A percentile compares a stretch with the other conserved stretches of the same genome.
phyloP scores from a whole-genome alignment of 2,329 filamentous ascomycete species.

The Sodiomyces alkalinus region DNA sequence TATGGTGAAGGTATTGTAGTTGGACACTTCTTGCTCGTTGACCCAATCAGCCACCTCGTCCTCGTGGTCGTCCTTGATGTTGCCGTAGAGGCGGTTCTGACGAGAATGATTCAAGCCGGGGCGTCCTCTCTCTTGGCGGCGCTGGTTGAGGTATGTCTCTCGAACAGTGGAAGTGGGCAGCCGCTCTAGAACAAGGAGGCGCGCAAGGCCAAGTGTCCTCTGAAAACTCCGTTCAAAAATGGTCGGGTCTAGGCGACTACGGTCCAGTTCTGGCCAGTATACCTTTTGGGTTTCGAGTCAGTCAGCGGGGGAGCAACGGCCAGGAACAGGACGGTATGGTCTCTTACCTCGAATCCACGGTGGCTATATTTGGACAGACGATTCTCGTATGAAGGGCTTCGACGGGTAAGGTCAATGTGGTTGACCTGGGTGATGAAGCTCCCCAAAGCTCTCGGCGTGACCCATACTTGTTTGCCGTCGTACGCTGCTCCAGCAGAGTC shows the following conservation, averaged over 20 bases:
- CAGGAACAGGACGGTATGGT: background rate
- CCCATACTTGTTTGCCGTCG: conserved; percentile 67
- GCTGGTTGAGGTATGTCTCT: conserved; percentile 54
- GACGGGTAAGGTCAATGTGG: conserved; percentile 60
- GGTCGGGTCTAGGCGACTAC: conserved; percentile 65
- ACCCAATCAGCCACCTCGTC: conserved; percentile 79
- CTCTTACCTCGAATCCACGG: conserved; percentile 64
- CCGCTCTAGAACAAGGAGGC: conserved; percentile 65
- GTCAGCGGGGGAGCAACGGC: background rate
- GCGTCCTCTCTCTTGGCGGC: conserved; percentile 57
- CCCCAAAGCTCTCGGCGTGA: conserved; percentile 59
- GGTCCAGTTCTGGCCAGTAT: conserved; percentile 61
- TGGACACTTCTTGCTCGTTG: conserved; percentile 58
- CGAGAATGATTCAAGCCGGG: conserved; percentile 35
- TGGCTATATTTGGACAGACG: conserved; percentile 75
- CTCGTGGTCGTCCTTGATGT: conserved; percentile 63
- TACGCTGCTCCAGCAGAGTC: conserved; percentile 73
- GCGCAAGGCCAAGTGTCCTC: conserved; percentile 60
- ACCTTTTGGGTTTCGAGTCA: too few species aligned
- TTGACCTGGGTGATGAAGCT: conserved; percentile 76
- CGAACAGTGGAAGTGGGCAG: conserved; percentile 54
- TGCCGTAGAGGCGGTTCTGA: conserved; percentile 35
- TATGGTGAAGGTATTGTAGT: conserved; percentile 65
- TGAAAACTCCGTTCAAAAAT: conserved; percentile 74
- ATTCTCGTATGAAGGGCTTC: conserved; percentile 79